phyloP scores from a whole-genome alignment of 1,284 basidiomycete genomes.

The Ceratobasidium sp. region DNA sequence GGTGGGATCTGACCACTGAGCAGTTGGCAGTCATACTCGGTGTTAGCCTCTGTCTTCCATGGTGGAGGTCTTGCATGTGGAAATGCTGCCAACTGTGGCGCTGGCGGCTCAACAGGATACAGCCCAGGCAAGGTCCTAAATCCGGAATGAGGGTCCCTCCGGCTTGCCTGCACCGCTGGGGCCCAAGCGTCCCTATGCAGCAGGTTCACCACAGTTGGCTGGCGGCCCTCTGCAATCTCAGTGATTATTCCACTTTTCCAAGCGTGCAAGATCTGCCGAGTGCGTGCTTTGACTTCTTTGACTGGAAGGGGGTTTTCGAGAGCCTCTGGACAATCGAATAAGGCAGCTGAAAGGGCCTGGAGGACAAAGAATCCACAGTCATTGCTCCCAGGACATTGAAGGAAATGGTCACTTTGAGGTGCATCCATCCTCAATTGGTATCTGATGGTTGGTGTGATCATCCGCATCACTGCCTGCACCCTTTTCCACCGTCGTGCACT shows the following conservation, averaged over 20 bases:
- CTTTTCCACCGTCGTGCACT: neutral
- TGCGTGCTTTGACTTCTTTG: neutral
- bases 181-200: neutral
- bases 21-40: neutral
- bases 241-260: neutral
- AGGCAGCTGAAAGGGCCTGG: neutral
- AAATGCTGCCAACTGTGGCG: neutral
- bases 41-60: neutral
- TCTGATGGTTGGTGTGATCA: neutral
- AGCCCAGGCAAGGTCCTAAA: neutral
- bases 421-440: neutral
- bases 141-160: neutral
- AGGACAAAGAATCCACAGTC: slow-evolving; percentile 13
- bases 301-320: neutral
- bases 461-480: slow-evolving; percentile 1
- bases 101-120: neutral
- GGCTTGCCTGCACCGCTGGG: neutral
- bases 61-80: neutral
- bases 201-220: neutral
- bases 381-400: neutral
- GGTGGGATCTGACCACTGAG: neutral
- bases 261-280: neutral
- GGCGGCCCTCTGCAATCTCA: neutral
- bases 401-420: neutral
- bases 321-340: neutral